Evolutionary conservation across 2,329 filamentous ascomycete genomes (phyloP), one percentile per base, ranked within the genome.

Genomic region (Fusarium acutatum): DNA sequence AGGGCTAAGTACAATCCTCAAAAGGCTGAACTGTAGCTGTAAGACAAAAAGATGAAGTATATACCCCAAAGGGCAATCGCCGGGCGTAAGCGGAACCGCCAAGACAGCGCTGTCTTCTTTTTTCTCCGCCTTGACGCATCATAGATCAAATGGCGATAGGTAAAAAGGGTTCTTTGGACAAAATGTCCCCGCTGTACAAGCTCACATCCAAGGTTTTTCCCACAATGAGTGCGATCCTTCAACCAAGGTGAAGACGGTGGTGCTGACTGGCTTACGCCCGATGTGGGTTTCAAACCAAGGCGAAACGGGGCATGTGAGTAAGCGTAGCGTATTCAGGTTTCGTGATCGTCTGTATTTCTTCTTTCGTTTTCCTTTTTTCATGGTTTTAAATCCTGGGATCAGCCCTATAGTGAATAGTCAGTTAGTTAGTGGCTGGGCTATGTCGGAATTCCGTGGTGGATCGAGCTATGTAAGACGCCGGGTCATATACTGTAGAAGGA

Each of bases 221-320:
- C 57, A 37, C 44, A 61, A 37, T 3, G 15, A 40, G 62, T 40
- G n/a, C 40, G 7, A 41, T 59, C 52, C 63, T 69, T 60, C 34
- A 22, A 41, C 17, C 26, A 28, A 28, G 37, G 52, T 53, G 30
- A 60, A 46, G 52, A 37, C 22, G 32, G 34, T 17, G 44, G 40
- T 67, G 70, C 70, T 73, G 69, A 72, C 69, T 60, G 61, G 69
- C 69, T 73, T 67, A 69, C 53, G 26, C 38, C 49, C 50, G 14
- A 52, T 20, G 26, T 34, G 22, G 53, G 32, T 32, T 11, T 60
- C 43, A 38, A 32, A 15, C 24, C 62, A 44, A 38, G 18, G 62
- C 34, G 30, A 50, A 38, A 68, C 41, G 37, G 65, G 41, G 56
- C 58, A 43, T 47, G 30, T 40, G 26, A 57, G 50, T 63, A 44